Base-by-base conservation (phyloP, 805 yeast genomes). In the Metschnikowia similis region DNA sequence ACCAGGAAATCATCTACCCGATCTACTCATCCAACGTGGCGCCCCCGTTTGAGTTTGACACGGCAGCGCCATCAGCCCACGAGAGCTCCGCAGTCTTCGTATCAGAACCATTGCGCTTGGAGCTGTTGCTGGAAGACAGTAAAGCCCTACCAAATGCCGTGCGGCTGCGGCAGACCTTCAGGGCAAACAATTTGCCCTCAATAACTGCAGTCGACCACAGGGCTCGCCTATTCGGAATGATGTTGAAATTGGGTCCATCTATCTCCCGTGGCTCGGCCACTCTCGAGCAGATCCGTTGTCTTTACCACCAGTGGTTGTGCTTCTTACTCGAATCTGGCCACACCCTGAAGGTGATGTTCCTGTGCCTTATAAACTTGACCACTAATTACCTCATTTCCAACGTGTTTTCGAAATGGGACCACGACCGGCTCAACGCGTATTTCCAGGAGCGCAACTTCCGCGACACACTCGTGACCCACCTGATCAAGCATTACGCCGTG, bases 351-450 rank as follows among this genome's bases (percentile, higher is more conserved):
- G 46, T 64, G 44, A 64, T 71, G 70, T 69, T 70, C 51, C 64
- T 66, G 57, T 69, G 73, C 46, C 64, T 71, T 48, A 44, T 67
- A 36, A 71, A 71, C 55, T 63, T 71, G 48, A 67, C 74, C 37
- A 68, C 75, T 10, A 71, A 71, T 54, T 71, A 66, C 50, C 55
- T 71, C 46, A 63, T 69, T 34, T 61, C 73, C 35, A 71, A 65
- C 42, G 56, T 56, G 35, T 59, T 66, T 45, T 59, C 56, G 44
- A 61, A 54, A 38, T 31, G 37, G 21, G 45, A 47, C 26, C 35
- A 54, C 7, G 13, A 35, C 26, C 36, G 41, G 3, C 48, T 31
- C 26, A 55, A 47, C 14, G 47, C 51, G 35, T 52, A 55, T 8
- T 47, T 46, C 11, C 53, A 51, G 27, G 49, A 46, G 37, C 56